Conservation (phyloP, 202 grass and related monocot species). For the Setaria viridis region DNA sequence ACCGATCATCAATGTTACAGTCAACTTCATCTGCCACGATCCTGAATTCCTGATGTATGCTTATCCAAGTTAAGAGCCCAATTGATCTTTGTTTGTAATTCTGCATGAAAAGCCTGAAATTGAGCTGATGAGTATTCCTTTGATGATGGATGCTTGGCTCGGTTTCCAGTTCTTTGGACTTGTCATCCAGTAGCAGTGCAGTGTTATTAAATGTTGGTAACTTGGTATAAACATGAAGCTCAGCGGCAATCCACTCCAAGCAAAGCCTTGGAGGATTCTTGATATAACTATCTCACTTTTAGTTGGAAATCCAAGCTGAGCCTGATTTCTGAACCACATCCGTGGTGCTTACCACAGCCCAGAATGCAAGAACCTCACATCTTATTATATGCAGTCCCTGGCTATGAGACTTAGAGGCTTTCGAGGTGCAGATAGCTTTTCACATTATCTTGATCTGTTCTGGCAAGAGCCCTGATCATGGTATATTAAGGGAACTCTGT, state of each 20-base stretch:
- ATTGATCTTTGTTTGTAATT: neutral
- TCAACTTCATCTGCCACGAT: neutral
- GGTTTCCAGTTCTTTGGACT: neutral
- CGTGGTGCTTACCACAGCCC: neutral
- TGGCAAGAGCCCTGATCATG: neutral
- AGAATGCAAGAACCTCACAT: conserved; percentile 16
- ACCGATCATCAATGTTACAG: neutral
- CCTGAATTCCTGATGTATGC: neutral
- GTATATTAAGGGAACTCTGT: neutral
- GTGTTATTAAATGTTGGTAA: no score
- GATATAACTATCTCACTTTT: neutral
- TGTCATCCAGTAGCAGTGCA: neutral
- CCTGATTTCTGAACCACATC: neutral
- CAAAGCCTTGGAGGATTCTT: neutral
- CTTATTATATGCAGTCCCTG: conserved; percentile 21
- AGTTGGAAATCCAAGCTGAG: neutral
- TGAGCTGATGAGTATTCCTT: neutral
- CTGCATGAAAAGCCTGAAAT: neutral
- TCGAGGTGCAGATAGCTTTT: neutral
- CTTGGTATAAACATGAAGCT: neutral
- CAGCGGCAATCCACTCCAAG: neutral
- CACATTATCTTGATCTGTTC: neutral
- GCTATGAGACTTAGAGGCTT: neutral
- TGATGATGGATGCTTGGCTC: neutral
- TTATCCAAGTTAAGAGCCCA: no score